phyloP scores from a whole-genome alignment of 2,329 filamentous ascomycete species.

The Microdochium bolleyi region DNA sequence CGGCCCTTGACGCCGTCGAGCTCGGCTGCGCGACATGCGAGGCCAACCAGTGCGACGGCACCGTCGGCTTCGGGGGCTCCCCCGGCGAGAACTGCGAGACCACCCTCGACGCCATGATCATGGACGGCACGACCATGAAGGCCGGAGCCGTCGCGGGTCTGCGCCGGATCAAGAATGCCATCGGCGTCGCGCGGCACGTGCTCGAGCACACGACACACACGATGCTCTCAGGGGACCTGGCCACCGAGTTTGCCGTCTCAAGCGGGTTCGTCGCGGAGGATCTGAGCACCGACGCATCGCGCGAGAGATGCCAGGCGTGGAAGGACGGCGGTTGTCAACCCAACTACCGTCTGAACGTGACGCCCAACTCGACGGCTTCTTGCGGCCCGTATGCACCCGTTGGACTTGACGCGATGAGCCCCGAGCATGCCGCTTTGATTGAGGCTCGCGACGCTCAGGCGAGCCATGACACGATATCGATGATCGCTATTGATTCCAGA shows the following conservation, averaged over 20 bases:
- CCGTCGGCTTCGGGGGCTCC: constrained; percentile 46
- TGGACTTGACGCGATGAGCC: constrained; percentile 8
- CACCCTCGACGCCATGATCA: constrained; percentile 50
- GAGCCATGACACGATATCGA: constrained; percentile 45
- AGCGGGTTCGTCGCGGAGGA: constrained; percentile 40
- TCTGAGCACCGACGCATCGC: constrained; percentile 30
- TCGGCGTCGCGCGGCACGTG: constrained; percentile 41
- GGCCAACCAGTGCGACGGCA: constrained; percentile 42
- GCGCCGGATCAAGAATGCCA: constrained; percentile 37
- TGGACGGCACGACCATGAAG: constrained; percentile 46
- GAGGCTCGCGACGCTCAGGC: constrained; percentile 3
- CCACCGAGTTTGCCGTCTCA: constrained; percentile 41
- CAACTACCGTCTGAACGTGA: constrained; percentile 40
- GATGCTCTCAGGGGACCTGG: constrained; percentile 42
- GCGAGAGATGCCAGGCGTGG: constrained; percentile 30
- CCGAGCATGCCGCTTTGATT: constrained; percentile 9
- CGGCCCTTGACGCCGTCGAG: constrained; percentile 43
- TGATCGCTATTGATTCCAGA: constrained; percentile 34
- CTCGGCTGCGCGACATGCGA: constrained; percentile 44
- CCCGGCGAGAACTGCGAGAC: constrained; percentile 49
- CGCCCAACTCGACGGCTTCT: constrained; percentile 28
- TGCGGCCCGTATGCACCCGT: constrained; percentile 40
- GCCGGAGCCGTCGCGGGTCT: constrained; percentile 44
- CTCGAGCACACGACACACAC: constrained; percentile 43
- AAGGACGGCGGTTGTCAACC: constrained; percentile 30